phyloP scores from a whole-genome alignment of 164 flowering plant genomes.

The Vitis riparia region DNA sequence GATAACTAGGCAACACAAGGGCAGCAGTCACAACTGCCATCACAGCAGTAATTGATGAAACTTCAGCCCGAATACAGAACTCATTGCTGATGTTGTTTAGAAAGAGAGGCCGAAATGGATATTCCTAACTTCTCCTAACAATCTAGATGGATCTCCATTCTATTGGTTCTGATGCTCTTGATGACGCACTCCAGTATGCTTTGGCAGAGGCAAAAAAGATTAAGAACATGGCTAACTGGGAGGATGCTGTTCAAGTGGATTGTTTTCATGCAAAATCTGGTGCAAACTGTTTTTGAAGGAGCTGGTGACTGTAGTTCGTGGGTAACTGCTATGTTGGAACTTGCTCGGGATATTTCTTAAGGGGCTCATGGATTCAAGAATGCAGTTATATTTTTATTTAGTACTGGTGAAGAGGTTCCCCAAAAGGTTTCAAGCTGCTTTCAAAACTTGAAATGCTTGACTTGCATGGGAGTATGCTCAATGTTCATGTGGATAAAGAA shows the following conservation, averaged over 20 bases:
- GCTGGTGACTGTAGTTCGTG: conserved; percentile 99
- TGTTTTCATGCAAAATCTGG: conserved; percentile 70
- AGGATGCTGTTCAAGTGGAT: conserved; percentile 87
- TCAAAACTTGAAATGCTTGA: conserved; percentile 66
- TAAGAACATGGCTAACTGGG: conserved; percentile 82
- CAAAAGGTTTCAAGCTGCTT: conserved; percentile 66
- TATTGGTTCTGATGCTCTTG: conserved; percentile 83
- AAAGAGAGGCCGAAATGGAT: no score
- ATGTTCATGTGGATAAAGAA: conserved; percentile 57
- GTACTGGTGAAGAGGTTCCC: conserved; percentile 91
- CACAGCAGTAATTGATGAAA: no score
- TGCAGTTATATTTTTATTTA: conserved; percentile 80
- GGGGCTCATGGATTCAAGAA: conserved; percentile 94
- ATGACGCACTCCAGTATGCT: conserved; percentile 81
- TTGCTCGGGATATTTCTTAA: conserved; percentile 89
- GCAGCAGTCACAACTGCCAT: no score
- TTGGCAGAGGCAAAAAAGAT: conserved; percentile 55
- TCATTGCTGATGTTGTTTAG: no score
- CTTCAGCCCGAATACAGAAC: no score
- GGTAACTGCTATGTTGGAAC: conserved; percentile 92
- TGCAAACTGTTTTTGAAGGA: conserved; percentile 81
- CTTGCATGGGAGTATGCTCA: conserved; percentile 75
- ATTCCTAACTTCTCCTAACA: no score
- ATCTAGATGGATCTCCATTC: conserved; percentile 75
- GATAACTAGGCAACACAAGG: conserved; percentile 27